phyloP scores from a whole-genome alignment of 2,329 filamentous ascomycete genomes.

The Clonostachys solani region DNA sequence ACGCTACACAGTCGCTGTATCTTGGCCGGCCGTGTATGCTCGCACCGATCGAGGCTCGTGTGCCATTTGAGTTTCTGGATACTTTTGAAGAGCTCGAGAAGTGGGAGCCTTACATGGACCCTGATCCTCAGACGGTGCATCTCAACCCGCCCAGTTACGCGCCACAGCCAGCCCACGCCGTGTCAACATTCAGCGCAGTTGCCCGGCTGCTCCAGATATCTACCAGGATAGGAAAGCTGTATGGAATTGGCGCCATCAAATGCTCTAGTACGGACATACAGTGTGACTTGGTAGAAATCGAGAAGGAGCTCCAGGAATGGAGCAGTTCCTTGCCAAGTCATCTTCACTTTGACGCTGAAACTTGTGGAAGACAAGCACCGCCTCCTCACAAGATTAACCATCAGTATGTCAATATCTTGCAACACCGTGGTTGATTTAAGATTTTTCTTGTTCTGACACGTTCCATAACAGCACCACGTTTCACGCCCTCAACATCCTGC shows the following conservation, averaged over 20 bases:
- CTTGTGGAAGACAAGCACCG: constrained; percentile 3
- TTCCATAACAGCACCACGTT: constrained; percentile 24
- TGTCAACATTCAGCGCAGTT: constrained; percentile 17
- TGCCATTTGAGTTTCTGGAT: constrained; percentile 21
- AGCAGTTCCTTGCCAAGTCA: constrained; percentile 1
- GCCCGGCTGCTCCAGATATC: constrained; percentile 17
- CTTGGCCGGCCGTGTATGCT: constrained; percentile 24
- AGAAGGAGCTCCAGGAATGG: constrained; percentile 3
- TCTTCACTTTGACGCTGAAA: constrained; percentile 11
- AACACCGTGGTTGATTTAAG: background rate
- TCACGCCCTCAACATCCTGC: constrained; percentile 34
- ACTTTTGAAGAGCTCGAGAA: constrained; percentile 26
- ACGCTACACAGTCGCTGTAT: constrained; percentile 23
- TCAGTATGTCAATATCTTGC: constrained; percentile 8
- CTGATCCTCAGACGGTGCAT: constrained; percentile 14
- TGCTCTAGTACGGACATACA: background rate
- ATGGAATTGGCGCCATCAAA: background rate
- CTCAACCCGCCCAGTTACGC: background rate
- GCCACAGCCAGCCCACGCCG: constrained; percentile 11
- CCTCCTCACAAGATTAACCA: constrained; percentile 6
- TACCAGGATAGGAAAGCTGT: constrained; percentile 1
- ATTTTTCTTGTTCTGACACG: background rate
- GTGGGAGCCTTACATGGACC: constrained; percentile 23
- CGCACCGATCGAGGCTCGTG: constrained; percentile 21
- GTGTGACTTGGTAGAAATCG: constrained; percentile 9